Evolutionary conservation across 2,329 filamentous ascomycete genomes (phyloP), one percentile per base, ranked within the genome.

Genomic region (Fusarium pininemorale): DNA sequence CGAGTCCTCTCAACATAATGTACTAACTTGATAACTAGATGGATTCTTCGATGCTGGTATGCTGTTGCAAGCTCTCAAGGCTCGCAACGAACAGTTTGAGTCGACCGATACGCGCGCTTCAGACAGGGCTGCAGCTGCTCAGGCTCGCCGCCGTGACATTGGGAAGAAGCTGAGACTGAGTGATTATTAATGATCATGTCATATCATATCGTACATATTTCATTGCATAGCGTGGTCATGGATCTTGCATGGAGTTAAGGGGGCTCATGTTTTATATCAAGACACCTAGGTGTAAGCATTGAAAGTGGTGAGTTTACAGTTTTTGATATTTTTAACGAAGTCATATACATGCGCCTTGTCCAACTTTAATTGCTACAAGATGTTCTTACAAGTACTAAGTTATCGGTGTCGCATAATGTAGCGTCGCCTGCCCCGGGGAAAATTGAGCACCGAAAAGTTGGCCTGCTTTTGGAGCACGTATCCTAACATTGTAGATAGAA

Each of bases 41-140:
- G 96, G 96, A 38, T 98, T 98, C 87, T 98, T 98, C 84, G 96
- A 98, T 81, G 95, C 96, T 2, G 96, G 96, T 20, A 97, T 98
- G 94, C 89, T 98, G 10, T 87, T 96, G 30, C 94, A 97, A 81
- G 94, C 95, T 4, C 90, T 98, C 66, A 95, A 95, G 80, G 92
- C 92, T 6, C 89, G 92, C 57, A 88, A 88, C 22, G 87, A 90
- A 64, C 86, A 84, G 8, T 81, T 85, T 11, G 87, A 90, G 60
- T 78, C 83, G 6, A 85, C 83, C 48, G 88, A 90, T 70, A 83
- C 83, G 15, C 90, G 88, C 75, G 81, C 87, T 3, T 88, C 87
- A 50, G 90, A 92, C 77, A 86, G 89, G 64, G 90, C 90, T 16
- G 90, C 90, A 10, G 88, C 87, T 9, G 88, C 89, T 48, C 85